These are phyloP conservation scores for Erodium moschatum DNA, from an alignment of 441 rosid species.

Conservation along the genomic window DNA sequence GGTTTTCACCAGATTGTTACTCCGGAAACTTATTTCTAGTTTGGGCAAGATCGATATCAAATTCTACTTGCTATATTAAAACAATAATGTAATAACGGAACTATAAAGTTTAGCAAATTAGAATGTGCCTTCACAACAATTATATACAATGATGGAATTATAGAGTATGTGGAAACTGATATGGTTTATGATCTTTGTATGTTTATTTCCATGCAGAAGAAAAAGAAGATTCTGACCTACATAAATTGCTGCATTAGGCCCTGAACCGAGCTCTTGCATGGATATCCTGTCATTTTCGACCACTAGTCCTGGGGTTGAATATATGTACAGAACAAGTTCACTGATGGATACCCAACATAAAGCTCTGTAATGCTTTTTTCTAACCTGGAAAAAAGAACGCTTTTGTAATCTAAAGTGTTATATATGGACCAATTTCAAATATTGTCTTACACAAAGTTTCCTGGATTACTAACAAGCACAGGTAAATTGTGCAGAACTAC, in stretches of 20 bases:
- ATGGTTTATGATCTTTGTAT: constrained; percentile 17
- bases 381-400: not conserved
- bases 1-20: no score
- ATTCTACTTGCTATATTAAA: not conserved
- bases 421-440: not conserved
- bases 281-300: not conserved
- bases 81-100: no score
- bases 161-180: not conserved
- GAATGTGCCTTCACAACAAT: no score
- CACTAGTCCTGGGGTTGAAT: not conserved
- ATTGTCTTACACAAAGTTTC: not conserved
- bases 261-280: constrained; percentile 18
- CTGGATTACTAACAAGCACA: not conserved
- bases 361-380: not conserved
- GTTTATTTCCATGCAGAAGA: constrained; percentile 46
- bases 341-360: not conserved
- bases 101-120: no score
- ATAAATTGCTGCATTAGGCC: constrained; percentile 72
- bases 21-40: not conserved
- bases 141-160: no score
- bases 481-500: no score
- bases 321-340: not conserved
- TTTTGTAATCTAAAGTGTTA: not conserved
- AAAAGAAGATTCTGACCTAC: constrained; percentile 67
- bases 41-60: not conserved